Base-by-base conservation (phyloP, 2,329 filamentous ascomycete genomes). In the Talaromyces sp. region DNA sequence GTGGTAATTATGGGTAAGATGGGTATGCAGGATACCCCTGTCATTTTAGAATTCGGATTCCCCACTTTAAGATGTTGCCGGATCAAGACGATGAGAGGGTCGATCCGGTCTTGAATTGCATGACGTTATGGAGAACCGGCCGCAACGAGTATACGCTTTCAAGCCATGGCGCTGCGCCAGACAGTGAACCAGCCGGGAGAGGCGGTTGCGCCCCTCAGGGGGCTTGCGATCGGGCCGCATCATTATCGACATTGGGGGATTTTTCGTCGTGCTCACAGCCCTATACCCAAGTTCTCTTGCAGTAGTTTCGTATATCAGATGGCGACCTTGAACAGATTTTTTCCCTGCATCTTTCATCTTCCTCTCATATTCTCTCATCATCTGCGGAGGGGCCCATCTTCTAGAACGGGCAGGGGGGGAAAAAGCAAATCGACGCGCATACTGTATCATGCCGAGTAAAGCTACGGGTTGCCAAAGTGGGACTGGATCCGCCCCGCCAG, bases 391-490 rank as follows among this genome's bases (percentile, higher is more conserved):
- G n/a, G n/a, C n/a, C n/a, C 44, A 49, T 41, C 8, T 14, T 33
- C 47, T 11, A 49, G 49, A 40, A 19, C 29, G 52, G 37, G 54
- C 27, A n/a, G 16, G 20, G 16, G 32, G 43, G 24, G 22, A 10
- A 4, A 33, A 20, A 33, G 22, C 19, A 24, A 47, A 17, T 14
- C 19, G 32, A 8, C 41, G 45, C 55, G 51, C 49, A 59, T 49
- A 55, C 47, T 47, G 51, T 47, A 50, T 51, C 52, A 8, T 13
- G 36, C 47, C 41, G 42, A 32, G 48, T 49, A 27, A 45, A 52
- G 54, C 52, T 37, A 55, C 54, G 46, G 51, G 51, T 41, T 59
- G 47, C 56, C 54, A 16, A 27, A 48, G 57, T 55, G 57, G 60
- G 49, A 22, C 49, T 17, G 22, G 27, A 11, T 17, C 22, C 9